Evolutionary conservation across 441 rosid genomes (phyloP), one percentile per base, ranked within the genome.

Genomic region (Syzygium syzygioides): DNA sequence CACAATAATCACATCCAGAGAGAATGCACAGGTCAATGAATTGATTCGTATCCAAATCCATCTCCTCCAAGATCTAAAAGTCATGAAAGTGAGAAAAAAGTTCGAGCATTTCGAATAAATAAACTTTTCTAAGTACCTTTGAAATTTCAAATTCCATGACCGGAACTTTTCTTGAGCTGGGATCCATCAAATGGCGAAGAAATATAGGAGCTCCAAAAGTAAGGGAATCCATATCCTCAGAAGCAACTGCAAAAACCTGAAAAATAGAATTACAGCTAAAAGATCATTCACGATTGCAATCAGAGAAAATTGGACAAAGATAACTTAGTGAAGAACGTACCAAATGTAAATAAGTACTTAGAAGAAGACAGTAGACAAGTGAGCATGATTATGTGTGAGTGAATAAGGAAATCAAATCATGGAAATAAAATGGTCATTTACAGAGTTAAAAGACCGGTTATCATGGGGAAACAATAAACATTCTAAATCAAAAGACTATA

Each of bases 151-250:
- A 98, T 93, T 98, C 99, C 99, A 97, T 95, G 89, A 98, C 98
- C 17, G 99, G 99, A 85, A 95, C 86, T 92, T 98, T 97, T 95
- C 97, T 95, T 66, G 99, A 97, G 92, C 99, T 98, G 87, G 99
- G 99, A 92, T 96, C 99, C 99, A 98, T 98, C 92, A 98, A 92
- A 93, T 96, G 99, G 89, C 99, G 97, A 89, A 98, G 98, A 93
- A 98, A 98, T 66, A 91, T 97, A 71, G 99, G 93, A 92, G 98
- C 96, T 85, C 99, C 99, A 93, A 97, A 98, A 86, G 99, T 97
- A 86, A 98, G 94, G 88, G 99, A 97, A 88, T 97, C 99, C 99
- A 98, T 97, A 90, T 98, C 99, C 93, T 98, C 99, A 88, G 99
- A 98, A 90, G 99, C 99, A 89, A 98, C 99, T 32, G 96, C 99